These are phyloP conservation scores for Lipomyces japonicus DNA, from an alignment of 805 yeast species.

Conservation along the genomic window DNA sequence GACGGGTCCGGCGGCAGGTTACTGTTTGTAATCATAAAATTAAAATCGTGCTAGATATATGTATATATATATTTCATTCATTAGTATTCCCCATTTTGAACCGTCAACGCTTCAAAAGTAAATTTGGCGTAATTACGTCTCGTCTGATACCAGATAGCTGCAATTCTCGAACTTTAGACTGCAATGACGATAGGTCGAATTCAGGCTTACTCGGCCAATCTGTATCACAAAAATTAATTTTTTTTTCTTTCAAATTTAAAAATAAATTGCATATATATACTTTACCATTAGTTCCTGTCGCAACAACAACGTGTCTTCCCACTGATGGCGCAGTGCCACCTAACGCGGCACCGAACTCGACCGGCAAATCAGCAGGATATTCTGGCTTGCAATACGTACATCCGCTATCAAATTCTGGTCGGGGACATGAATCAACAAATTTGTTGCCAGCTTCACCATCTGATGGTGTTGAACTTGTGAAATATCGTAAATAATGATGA, in stretches of 20 bases:
- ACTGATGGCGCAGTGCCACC: constrained; percentile 49
- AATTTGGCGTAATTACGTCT: constrained; percentile 10
- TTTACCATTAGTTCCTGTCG: constrained; percentile 46
- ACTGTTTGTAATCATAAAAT: constrained; percentile 22
- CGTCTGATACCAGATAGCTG: constrained; percentile 12
- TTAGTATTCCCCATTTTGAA: background rate
- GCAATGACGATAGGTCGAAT: constrained; percentile 6
- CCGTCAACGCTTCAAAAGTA: no score
- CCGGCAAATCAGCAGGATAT: constrained; percentile 44
- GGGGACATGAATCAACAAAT: constrained; percentile 44
- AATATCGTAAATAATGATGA: no score
- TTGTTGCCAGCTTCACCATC: no score
- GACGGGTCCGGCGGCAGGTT: constrained; percentile 5
- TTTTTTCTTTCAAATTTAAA: background rate
- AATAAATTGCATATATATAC: no score
- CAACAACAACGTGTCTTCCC: constrained; percentile 55
- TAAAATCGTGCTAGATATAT: constrained; percentile 17
- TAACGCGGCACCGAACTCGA: constrained; percentile 43
- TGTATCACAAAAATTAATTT: constrained; percentile 3
- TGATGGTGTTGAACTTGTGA: no score
- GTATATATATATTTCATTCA: background rate
- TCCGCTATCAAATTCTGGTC: constrained; percentile 54
- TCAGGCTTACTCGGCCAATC: constrained; percentile 49
- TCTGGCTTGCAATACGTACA: constrained; percentile 55
- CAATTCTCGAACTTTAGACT: constrained; percentile 9